These are phyloP conservation scores for Ascochyta fabae DNA, from an alignment of 2,329 filamentous ascomycete genomes.

Conservation along the genomic window DNA sequence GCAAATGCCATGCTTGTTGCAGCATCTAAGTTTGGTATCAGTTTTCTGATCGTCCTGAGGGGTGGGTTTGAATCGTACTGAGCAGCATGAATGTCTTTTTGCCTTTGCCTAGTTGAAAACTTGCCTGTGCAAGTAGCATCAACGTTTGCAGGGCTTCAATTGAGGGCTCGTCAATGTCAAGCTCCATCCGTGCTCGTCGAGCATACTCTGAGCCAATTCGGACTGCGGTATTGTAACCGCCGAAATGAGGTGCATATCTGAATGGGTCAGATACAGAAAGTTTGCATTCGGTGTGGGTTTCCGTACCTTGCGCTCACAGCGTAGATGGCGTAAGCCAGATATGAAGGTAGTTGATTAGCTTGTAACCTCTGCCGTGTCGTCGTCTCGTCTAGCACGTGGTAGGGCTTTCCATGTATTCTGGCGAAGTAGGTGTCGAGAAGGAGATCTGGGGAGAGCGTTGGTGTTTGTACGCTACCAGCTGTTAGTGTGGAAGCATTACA, in stretches of 20 bases:
- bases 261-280: slow-evolving; percentile 46
- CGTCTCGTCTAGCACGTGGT: slow-evolving; percentile 79
- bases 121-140: slow-evolving; percentile 76
- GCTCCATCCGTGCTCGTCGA: slow-evolving; percentile 68
- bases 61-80: slow-evolving; percentile 58
- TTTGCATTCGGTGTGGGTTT: neutral
- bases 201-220: slow-evolving; percentile 76
- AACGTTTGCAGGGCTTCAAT: slow-evolving; percentile 79
- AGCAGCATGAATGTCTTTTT: slow-evolving; percentile 89
- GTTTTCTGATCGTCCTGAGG: neutral
- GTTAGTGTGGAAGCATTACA: slow-evolving; percentile 16
- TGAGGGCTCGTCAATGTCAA: slow-evolving; percentile 82
- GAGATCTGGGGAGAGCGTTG: slow-evolving; percentile 62
- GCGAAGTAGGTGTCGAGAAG: slow-evolving; percentile 81
- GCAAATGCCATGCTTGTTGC: slow-evolving; percentile 84
- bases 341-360: slow-evolving; percentile 65
- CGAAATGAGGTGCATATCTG: slow-evolving; percentile 73
- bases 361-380: slow-evolving; percentile 75
- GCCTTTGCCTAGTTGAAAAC: slow-evolving; percentile 77
- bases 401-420: slow-evolving; percentile 81
- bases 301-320: slow-evolving; percentile 54
- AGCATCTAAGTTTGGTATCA: slow-evolving; percentile 60
- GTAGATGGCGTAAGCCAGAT: slow-evolving; percentile 61
- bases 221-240: slow-evolving; percentile 71
- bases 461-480: slow-evolving; percentile 46